Evolutionary conservation across 768 basidiomycete genomes (phyloP).

Genomic region (Boletus vinaceobasis): DNA sequence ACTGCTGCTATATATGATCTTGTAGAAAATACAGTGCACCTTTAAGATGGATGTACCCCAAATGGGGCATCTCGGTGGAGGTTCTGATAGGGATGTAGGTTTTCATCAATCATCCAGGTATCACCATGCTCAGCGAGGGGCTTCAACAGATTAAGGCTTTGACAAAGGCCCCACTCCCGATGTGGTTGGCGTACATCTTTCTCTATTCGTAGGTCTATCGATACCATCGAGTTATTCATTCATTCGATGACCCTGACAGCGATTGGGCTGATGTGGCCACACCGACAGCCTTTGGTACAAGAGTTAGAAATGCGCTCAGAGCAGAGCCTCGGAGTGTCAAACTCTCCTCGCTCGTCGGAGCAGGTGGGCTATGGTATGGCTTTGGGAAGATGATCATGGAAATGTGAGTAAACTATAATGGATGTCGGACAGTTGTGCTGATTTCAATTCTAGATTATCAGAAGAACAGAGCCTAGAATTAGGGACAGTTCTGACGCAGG

Average conservation of each 20-base stretch:
- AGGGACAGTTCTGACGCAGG: slow-evolving; percentile 68
- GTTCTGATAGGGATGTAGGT: slow-evolving; percentile 77
- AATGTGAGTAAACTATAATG: slow-evolving; percentile 48
- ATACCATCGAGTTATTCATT: background rate
- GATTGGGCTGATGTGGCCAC: slow-evolving; percentile 90
- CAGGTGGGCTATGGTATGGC: slow-evolving; percentile 88
- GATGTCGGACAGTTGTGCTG: background rate
- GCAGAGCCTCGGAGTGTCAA: slow-evolving; percentile 86
- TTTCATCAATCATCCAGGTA: background rate
- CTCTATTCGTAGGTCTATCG: slow-evolving; percentile 60
- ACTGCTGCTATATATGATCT: background rate
- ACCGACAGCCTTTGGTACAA: slow-evolving; percentile 69
- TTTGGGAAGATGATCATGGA: slow-evolving; percentile 85
- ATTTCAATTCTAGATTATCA: slow-evolving; percentile 52
- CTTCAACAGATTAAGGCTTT: slow-evolving; percentile 63
- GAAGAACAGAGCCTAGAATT: slow-evolving; percentile 72
- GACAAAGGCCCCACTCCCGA: slow-evolving; percentile 78
- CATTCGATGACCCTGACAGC: slow-evolving; percentile 36
- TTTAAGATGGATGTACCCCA: slow-evolving; percentile 83
- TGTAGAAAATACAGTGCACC: slow-evolving; percentile 88
- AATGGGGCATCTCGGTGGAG: slow-evolving; percentile 88
- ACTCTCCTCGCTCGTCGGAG: slow-evolving; percentile 78
- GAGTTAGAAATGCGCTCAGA: slow-evolving; percentile 82
- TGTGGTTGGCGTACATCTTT: slow-evolving; percentile 89
- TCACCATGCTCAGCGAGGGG: slow-evolving; percentile 6